Evolutionary conservation across 1,284 basidiomycete species (phyloP).

Genomic region (Cryptococcus neoformans): DNA sequence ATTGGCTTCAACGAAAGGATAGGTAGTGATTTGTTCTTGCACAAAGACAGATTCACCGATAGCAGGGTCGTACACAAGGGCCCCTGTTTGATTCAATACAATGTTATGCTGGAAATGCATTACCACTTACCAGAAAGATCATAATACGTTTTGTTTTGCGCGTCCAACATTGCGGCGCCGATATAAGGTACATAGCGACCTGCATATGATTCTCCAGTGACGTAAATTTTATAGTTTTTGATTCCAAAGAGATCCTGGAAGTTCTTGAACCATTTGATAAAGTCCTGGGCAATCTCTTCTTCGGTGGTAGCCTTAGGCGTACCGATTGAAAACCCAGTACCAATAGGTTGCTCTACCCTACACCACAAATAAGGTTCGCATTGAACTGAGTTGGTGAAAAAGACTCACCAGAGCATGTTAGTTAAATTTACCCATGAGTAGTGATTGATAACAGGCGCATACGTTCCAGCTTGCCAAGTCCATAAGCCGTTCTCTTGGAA

Average conservation of each 20-base stretch:
- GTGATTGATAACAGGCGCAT: slow-evolving; percentile 63
- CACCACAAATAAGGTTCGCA: neutral
- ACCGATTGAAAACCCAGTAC: slow-evolving; percentile 76
- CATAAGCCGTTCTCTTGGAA: slow-evolving; percentile 80
- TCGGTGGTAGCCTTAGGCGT: slow-evolving; percentile 57
- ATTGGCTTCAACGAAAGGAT: slow-evolving; percentile 10
- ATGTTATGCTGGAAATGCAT: neutral
- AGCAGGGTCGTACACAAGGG: slow-evolving; percentile 30
- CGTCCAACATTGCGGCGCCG: slow-evolving; percentile 28
- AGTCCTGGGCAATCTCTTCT: slow-evolving; percentile 38
- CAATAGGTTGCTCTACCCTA: slow-evolving; percentile 66
- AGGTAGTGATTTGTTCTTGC: slow-evolving; percentile 62
- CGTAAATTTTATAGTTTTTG: slow-evolving; percentile 26
- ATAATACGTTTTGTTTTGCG: slow-evolving; percentile 23
- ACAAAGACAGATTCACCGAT: slow-evolving; percentile 53
- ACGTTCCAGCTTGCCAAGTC: slow-evolving; percentile 64
- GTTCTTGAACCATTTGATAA: slow-evolving; percentile 28
- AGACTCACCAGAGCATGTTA: slow-evolving; percentile 28
- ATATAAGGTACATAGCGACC: slow-evolving; percentile 51
- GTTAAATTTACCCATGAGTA: slow-evolving; percentile 74
- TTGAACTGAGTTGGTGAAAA: neutral
- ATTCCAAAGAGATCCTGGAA: slow-evolving; percentile 21
- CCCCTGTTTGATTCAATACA: slow-evolving; percentile 10
- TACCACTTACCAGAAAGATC: slow-evolving; percentile 12
- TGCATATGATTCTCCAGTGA: slow-evolving; percentile 44